These are phyloP conservation scores for Xylariomycetidae sp. DNA, from an alignment of 2,329 filamentous ascomycete genomes.

Conservation along the genomic window DNA sequence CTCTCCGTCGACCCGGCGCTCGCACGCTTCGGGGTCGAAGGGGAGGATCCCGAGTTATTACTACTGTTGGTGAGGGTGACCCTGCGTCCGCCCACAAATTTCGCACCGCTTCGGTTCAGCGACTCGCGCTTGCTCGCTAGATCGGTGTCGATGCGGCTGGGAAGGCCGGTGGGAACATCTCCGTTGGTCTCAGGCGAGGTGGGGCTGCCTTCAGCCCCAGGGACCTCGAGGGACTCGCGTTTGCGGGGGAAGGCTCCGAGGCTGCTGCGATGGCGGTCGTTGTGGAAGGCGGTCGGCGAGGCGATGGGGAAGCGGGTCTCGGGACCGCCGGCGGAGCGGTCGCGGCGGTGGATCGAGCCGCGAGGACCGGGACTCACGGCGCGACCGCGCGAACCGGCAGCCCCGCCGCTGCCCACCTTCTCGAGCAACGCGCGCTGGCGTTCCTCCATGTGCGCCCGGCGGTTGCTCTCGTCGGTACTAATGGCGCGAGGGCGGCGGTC, in stretches of 20 bases:
- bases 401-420: no score
- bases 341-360: conserved; percentile 69
- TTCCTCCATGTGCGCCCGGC: conserved; percentile 90
- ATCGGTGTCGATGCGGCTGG: conserved; percentile 25
- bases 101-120: conserved; percentile 45
- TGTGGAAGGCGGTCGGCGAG: conserved; percentile 51
- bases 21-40: conserved; percentile 21
- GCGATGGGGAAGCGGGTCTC: conserved; percentile 83
- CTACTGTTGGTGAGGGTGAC: conserved; percentile 29
- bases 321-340: conserved; percentile 67
- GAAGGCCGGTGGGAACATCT: conserved; percentile 36
- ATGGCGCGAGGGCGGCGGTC: conserved; percentile 76
- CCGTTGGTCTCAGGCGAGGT: conserved; percentile 25
- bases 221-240: conserved; percentile 75
- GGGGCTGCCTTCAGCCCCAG: conserved; percentile 47
- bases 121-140: conserved; percentile 45
- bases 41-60: conserved; percentile 15
- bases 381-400: conserved; percentile 57
- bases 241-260: conserved; percentile 41
- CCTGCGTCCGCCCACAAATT: conserved; percentile 48
- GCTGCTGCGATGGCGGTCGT: conserved; percentile 45
- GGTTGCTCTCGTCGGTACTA: conserved; percentile 92
- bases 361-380: conserved; percentile 63
- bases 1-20: conserved; percentile 15
- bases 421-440: conserved; percentile 75